Conservation (phyloP, 176 grass and related monocot species). For the Poa annua region DNA sequence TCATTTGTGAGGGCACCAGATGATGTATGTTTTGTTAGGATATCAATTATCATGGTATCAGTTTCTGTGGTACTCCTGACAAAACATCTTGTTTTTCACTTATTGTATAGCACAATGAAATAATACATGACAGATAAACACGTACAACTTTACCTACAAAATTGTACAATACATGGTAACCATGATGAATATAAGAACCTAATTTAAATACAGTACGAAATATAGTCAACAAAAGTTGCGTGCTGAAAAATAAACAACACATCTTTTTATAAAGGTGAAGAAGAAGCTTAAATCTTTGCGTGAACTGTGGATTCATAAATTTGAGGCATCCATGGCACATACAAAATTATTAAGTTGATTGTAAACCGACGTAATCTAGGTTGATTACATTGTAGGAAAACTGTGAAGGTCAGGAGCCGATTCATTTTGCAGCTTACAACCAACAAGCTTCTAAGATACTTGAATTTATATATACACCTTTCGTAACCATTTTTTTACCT, state of each 20-base stretch:
- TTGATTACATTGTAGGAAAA: conserved; percentile 20
- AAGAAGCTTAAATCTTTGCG: not conserved
- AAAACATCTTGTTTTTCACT: conserved; percentile 3
- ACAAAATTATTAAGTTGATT: not conserved
- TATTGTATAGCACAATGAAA: not conserved
- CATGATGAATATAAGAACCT: no score
- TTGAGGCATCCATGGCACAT: not conserved
- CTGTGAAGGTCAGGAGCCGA: not conserved
- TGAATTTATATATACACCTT: conserved; percentile 46
- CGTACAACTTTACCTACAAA: not conserved
- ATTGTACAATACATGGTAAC: not conserved
- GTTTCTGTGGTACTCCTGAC: not conserved
- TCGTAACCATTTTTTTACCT: conserved; percentile 42
- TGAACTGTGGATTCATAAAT: not conserved
- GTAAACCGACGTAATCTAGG: not conserved
- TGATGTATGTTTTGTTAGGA: conserved; percentile 33
- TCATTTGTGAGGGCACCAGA: conserved; percentile 35
- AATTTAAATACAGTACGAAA: not conserved
- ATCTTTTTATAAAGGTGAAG: not conserved
- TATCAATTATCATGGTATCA: conserved; percentile 3
- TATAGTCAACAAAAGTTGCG: not conserved
- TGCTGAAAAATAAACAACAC: not conserved
- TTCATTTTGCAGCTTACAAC: conserved; percentile 31
- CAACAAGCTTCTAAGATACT: conserved; percentile 14
- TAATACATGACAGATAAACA: conserved; percentile 9